Conservation (phyloP, 2,329 filamentous ascomycete species). For the Thermothelomyces thermophilus region DNA sequence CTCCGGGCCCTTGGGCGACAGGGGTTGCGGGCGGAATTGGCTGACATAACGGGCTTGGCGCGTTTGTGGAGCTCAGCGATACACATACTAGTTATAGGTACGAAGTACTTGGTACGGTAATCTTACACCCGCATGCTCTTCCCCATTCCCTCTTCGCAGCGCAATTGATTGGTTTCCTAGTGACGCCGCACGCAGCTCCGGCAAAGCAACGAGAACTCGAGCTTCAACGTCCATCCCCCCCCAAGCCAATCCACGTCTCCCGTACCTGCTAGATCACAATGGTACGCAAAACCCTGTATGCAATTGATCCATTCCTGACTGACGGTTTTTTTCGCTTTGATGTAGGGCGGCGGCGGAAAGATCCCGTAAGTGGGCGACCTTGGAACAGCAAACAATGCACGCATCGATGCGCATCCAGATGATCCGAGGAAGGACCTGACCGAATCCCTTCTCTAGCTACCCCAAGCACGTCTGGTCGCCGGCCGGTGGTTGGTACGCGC, state of each 20-base stretch:
- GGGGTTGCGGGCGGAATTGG: slow-evolving; percentile 17
- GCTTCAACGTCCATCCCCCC: not conserved
- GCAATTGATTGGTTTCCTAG: slow-evolving; percentile 5
- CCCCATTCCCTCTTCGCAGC: too few species aligned
- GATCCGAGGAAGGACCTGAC: slow-evolving; percentile 9
- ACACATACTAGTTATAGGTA: not conserved
- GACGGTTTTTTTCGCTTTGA: slow-evolving; percentile 28
- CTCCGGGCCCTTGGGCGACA: slow-evolving; percentile 14
- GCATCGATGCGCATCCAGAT: slow-evolving; percentile 9
- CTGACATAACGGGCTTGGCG: slow-evolving; percentile 24
- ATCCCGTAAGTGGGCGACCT: slow-evolving; percentile 42
- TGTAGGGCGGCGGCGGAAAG: slow-evolving; percentile 67
- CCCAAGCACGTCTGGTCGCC: slow-evolving; percentile 99
- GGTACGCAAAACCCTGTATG: slow-evolving; percentile 37
- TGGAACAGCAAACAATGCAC: not conserved
- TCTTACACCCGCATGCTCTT: not conserved
- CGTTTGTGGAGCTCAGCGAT: not conserved
- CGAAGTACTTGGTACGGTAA: not conserved
- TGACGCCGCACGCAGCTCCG: not conserved
- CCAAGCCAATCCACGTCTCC: slow-evolving; percentile 4
- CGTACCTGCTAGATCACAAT: slow-evolving; percentile 39
- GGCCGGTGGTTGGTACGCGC: slow-evolving; percentile 93
- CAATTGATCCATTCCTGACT: slow-evolving; percentile 28
- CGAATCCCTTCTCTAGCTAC: slow-evolving; percentile 55
- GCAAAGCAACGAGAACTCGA: not conserved